These are phyloP conservation scores for Nothophoma quercina DNA, from an alignment of 2,329 filamentous ascomycete genomes.

Conservation along the genomic window DNA sequence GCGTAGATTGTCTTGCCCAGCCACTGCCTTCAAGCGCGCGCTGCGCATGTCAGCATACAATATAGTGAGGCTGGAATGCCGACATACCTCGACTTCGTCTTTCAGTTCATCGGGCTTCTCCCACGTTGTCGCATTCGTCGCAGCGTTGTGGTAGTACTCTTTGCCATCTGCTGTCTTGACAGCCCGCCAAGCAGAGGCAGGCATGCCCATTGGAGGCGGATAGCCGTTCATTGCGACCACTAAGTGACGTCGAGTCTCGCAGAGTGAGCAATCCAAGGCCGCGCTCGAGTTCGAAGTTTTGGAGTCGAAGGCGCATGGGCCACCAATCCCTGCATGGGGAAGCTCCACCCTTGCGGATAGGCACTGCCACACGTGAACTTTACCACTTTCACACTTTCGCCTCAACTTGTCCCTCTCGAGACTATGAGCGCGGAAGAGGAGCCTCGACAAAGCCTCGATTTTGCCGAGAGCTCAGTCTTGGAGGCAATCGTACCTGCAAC, in stretches of 20 bases:
- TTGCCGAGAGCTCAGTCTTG: constrained; percentile 49
- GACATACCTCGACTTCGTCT: constrained; percentile 76
- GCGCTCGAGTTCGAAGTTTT: constrained; percentile 8
- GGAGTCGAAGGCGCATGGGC: constrained; percentile 12
- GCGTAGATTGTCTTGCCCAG: constrained; percentile 91
- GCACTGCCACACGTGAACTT: constrained; percentile 29
- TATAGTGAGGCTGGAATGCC: neutral
- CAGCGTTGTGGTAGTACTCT: constrained; percentile 87
- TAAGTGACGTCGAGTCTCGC: constrained; percentile 1
- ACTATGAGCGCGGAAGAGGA: constrained; percentile 25
- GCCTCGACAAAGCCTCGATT: constrained; percentile 45
- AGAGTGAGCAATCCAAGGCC: neutral
- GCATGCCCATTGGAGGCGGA: constrained; percentile 56
- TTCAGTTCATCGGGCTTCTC: constrained; percentile 90
- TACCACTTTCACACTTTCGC: neutral
- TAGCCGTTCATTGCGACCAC: constrained; percentile 64
- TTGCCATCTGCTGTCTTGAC: constrained; percentile 82
- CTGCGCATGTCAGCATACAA: constrained; percentile 55
- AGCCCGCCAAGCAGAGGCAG: constrained; percentile 72
- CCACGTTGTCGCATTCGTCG: constrained; percentile 92
- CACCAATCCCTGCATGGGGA: constrained; percentile 7
- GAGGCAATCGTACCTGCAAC: constrained; percentile 50
- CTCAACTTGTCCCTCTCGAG: constrained; percentile 8
- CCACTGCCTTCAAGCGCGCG: constrained; percentile 81
- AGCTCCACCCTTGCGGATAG: constrained; percentile 16